Percentiles rank a stretch among this genome's conserved stretches.
These are phyloP conservation scores for Hanseniaspora guilliermondii DNA, from an alignment of 805 yeast species.

Conservation along the genomic window DNA sequence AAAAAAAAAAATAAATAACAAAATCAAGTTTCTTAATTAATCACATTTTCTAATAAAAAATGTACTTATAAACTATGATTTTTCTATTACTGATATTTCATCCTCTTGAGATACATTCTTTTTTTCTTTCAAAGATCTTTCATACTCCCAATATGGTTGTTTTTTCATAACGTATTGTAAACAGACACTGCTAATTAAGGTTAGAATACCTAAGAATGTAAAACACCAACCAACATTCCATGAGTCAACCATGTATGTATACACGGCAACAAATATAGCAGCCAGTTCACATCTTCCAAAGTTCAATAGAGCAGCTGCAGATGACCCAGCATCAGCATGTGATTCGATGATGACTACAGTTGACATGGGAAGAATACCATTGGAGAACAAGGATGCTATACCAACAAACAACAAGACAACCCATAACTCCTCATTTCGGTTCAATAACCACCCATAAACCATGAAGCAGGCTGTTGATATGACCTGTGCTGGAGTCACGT, in stretches of 20 bases:
- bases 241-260: slow-evolving; percentile 43
- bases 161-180: slow-evolving; percentile 25
- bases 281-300: slow-evolving; percentile 59
- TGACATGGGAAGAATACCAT: slow-evolving; percentile 44
- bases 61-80: neutral
- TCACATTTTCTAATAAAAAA: too few species aligned
- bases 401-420: slow-evolving; percentile 49
- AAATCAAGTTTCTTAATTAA: too few species aligned
- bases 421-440: slow-evolving; percentile 35
- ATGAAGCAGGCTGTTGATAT: slow-evolving; percentile 32
- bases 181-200: slow-evolving; percentile 21
- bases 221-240: slow-evolving; percentile 68
- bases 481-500: slow-evolving; percentile 33
- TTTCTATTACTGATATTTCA: neutral
- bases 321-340: slow-evolving; percentile 56
- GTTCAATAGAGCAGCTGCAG: slow-evolving; percentile 64
- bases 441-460: slow-evolving; percentile 65
- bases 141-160: slow-evolving; percentile 24
- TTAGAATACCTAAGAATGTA: slow-evolving; percentile 52
- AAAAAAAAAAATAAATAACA: neutral
- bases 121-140: slow-evolving; percentile 15
- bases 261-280: slow-evolving; percentile 58
- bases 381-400: slow-evolving; percentile 45
- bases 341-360: slow-evolving; percentile 66
- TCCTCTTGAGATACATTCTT: neutral